Conservation (phyloP, 352 stramenopile genomes). For the Globisporangium iwayamae region DNA sequence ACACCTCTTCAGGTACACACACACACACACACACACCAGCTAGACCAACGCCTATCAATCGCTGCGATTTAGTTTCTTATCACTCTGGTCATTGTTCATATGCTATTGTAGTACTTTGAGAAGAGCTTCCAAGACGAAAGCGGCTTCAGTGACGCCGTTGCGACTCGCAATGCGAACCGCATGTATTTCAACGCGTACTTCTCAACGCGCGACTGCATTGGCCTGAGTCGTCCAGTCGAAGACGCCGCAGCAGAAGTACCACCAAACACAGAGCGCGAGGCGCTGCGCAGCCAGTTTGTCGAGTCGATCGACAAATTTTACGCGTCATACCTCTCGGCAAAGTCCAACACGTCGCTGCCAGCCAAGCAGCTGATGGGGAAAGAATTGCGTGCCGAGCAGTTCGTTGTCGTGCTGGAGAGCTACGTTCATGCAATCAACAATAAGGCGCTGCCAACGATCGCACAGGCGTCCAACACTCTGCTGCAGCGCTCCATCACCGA, state of each 20-base stretch:
- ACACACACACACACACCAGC: too few species aligned
- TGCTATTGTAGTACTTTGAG: conserved; percentile 47
- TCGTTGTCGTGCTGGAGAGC: conserved; percentile 33
- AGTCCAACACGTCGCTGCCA: conserved; percentile 27
- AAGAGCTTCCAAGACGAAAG: conserved; percentile 36
- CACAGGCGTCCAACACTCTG: conserved; percentile 37
- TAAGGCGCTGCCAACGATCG: conserved; percentile 39
- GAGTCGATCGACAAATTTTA: conserved; percentile 50
- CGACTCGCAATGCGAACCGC: conserved; percentile 43
- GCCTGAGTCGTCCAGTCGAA: conserved; percentile 49
- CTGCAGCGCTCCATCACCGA: conserved; percentile 34
- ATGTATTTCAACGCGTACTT: conserved; percentile 66
- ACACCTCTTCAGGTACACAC: conserved; percentile 22
- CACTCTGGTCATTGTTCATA: not conserved
- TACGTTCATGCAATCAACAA: conserved; percentile 48
- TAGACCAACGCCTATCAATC: not conserved
- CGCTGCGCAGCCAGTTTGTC: conserved; percentile 51
- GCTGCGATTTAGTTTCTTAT: not conserved
- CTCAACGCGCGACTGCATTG: conserved; percentile 30
- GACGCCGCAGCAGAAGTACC: conserved; percentile 15
- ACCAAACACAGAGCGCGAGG: conserved; percentile 19
- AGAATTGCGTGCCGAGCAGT: conserved; percentile 31
- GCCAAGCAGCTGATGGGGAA: conserved; percentile 42
- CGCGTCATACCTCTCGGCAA: conserved; percentile 35
- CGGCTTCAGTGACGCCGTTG: conserved; percentile 55